phyloP scores from a whole-genome alignment of 306 rosid genomes.

The Citrullus mucosospermus region DNA sequence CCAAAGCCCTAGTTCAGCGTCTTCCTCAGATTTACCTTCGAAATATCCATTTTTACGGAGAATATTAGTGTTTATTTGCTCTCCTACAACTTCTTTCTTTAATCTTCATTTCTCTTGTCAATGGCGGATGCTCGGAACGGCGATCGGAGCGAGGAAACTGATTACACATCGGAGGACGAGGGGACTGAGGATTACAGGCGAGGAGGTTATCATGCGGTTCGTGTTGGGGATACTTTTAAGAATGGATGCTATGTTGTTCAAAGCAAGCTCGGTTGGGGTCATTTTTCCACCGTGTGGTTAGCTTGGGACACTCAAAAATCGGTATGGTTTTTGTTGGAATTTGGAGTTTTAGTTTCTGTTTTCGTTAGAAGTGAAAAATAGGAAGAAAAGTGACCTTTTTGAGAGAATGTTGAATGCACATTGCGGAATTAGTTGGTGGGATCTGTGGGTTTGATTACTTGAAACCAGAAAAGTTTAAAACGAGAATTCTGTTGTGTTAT shows the following conservation, averaged over 20 bases:
- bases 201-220: constrained; percentile 33
- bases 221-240: constrained; percentile 28
- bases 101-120: background rate
- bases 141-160: constrained; percentile 17
- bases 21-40: background rate
- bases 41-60: background rate
- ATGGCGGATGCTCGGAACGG: constrained; percentile 29
- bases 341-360: constrained; percentile 7
- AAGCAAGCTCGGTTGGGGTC: constrained; percentile 38
- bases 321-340: constrained; percentile 14
- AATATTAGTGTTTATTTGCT: background rate
- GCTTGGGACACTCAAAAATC: constrained; percentile 30
- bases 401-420: background rate
- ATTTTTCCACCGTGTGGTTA: constrained; percentile 37
- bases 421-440: background rate
- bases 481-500: background rate
- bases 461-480: background rate
- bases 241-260: constrained; percentile 31
- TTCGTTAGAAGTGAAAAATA: background rate
- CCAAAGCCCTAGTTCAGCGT: background rate
- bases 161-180: constrained; percentile 27
- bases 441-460: background rate
- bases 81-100: background rate
- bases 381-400: background rate
- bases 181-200: constrained; percentile 29